These are phyloP conservation scores for Carex myosuroides DNA, from an alignment of 176 grass and related monocot species.

Conservation along the genomic window DNA sequence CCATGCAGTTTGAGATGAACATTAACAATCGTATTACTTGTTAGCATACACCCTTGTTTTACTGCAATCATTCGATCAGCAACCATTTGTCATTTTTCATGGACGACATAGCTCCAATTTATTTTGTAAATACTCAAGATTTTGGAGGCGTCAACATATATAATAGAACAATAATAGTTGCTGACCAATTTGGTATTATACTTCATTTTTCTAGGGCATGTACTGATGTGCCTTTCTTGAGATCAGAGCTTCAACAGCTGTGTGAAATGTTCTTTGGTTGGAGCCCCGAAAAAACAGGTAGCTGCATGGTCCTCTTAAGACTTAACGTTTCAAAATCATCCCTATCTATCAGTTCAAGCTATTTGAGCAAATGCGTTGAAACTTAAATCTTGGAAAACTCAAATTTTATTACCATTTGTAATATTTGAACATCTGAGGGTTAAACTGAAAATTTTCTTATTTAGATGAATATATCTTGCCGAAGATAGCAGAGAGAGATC, in stretches of 20 bases:
- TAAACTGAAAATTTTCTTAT: not conserved
- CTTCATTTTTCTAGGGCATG: slow-evolving; percentile 48
- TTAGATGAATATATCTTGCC: slow-evolving; percentile 92
- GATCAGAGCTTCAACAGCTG: slow-evolving; percentile 56
- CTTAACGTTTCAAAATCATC: not conserved
- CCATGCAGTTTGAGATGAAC: not conserved
- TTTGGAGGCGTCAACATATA: not conserved
- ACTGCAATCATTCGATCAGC: not conserved
- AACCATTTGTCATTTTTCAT: not conserved
- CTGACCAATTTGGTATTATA: slow-evolving; percentile 6
- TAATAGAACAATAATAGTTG: not conserved
- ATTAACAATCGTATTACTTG: not conserved
- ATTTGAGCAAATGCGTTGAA: not conserved
- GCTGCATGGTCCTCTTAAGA: not conserved
- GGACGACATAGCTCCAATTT: not conserved
- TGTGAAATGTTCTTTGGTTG: slow-evolving; percentile 73
- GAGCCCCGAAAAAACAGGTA: slow-evolving; percentile 81
- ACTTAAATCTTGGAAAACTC: no score
- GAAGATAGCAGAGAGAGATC: slow-evolving; percentile 95
- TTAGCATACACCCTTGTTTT: not conserved
- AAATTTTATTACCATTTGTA: no score
- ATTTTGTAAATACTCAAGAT: not conserved
- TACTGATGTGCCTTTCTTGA: slow-evolving; percentile 43
- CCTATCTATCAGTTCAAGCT: not conserved
- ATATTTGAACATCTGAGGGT: no score